Base-by-base conservation (phyloP, 345 rosid genomes). In the Eucalyptus marginata region DNA sequence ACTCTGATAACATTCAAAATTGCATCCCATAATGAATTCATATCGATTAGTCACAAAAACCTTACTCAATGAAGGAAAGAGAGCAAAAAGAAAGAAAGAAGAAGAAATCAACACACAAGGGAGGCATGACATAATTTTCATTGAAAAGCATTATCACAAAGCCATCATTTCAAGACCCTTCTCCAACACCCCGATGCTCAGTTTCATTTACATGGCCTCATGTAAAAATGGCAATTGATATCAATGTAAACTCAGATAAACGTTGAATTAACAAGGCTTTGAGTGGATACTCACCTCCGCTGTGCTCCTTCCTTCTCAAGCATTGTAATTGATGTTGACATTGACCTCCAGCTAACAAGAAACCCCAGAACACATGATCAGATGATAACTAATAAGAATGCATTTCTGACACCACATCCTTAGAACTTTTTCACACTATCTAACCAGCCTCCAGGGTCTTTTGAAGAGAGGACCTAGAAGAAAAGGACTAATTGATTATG, bases 271-370 rank as follows among this genome's bases (percentile, higher is more conserved):
- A 49, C 56, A 51, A 49, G 59, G 43, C 31, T 49, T 49, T 31
- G 33, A 36, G 87, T 33, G 50, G 36, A 54, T 31, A 76, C 88
- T 93, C 90, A 95, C 99, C 97, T 92, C 96, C 40, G 93, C 94
- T 83, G 97, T 93, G 93, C 98, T 97, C 93, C 92, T 95, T 91
- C 97, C 97, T 92, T 95, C 97, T 84, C 94, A 94, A 86, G 96
- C 98, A 93, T 96, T 92, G 79, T 94, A 93, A 89, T 94, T 89
- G 90, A 97, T 66, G 89, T 94, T 96, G 85, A 90, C 96, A 58
- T 94, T 95, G 62, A 96, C 96, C 91, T 92, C 90, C 92, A 90
- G 92, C 99, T 97, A 93, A 44, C 47, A 56, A 46, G 31, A 83
- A 94, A 62, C 83, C 8, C 83, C 13, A 76, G 81, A 76, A 76